phyloP scores from a whole-genome alignment of 2,329 filamentous ascomycete genomes.

The Stemphylium beticola region DNA sequence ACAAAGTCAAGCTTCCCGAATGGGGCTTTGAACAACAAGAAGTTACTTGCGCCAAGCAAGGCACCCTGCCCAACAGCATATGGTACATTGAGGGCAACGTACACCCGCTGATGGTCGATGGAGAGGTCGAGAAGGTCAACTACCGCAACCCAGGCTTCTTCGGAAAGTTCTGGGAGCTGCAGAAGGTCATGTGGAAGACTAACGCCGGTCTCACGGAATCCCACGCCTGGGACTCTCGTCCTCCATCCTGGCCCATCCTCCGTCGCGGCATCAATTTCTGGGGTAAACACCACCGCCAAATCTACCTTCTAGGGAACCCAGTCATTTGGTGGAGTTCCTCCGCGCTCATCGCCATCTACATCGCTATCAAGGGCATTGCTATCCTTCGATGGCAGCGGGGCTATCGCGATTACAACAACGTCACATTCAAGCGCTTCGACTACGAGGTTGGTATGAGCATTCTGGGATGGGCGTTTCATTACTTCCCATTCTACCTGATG shows the following conservation, averaged over 20 bases:
- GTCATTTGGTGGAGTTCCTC: slow-evolving; percentile 94
- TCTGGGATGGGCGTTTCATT: slow-evolving; percentile 95
- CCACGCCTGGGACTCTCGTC: slow-evolving; percentile 97
- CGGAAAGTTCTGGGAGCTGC: slow-evolving; percentile 96
- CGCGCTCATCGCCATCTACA: slow-evolving; percentile 75
- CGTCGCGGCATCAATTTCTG: slow-evolving; percentile 98
- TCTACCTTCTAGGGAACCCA: slow-evolving; percentile 90
- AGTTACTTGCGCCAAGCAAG: slow-evolving; percentile 93
- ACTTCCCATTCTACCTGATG: slow-evolving; percentile 99
- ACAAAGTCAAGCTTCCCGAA: slow-evolving; percentile 97
- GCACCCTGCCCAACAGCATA: slow-evolving; percentile 91
- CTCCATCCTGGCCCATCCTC: slow-evolving; percentile 89
- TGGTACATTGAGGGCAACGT: slow-evolving; percentile 96
- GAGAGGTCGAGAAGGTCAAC: slow-evolving; percentile 86
- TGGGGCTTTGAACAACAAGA: slow-evolving; percentile 99
- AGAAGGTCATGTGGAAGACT: slow-evolving; percentile 98
- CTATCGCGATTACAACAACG: slow-evolving; percentile 81
- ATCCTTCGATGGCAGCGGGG: slow-evolving; percentile 93
- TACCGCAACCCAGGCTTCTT: slow-evolving; percentile 95
- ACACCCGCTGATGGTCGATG: slow-evolving; percentile 73
- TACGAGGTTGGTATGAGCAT: slow-evolving; percentile 92
- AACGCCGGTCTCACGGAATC: slow-evolving; percentile 96
- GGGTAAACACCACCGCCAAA: slow-evolving; percentile 91
- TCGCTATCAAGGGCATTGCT: slow-evolving; percentile 84
- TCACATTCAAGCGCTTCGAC: slow-evolving; percentile 93